Evolutionary conservation across 108 stramenopile species (phyloP), one percentile per base, ranked within the genome.

Genomic region (Skeletonema menzelii): DNA sequence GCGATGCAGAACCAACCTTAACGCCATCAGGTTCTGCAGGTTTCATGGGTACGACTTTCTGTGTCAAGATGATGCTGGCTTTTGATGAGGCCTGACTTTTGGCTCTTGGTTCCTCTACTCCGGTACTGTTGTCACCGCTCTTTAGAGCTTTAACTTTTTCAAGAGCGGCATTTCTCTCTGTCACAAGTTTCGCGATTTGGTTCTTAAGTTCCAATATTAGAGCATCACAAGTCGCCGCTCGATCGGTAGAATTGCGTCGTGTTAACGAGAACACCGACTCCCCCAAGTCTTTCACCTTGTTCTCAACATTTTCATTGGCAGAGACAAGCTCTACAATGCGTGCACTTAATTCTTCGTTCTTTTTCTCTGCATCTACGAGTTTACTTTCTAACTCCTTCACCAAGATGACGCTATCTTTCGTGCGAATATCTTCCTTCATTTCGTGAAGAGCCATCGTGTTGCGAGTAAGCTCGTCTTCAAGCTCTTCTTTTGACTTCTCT

Each of bases 151-250:
- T 67, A 15, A 80, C 72, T 69, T 80, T 61, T 59, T 73, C 37
- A 14, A 80, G 67, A 3, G 79, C 79, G 22, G 72, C 61, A 69
- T 80, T 59, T 40, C 79, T 60, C 42, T 62, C 67, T 5, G 61
- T 57, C 26, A 80, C 61, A 5, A 80, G 34, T 26, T 68, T 62
- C 32, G 67, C 53, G 59, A 80, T 73, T 53, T 80, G 67, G 2
- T 58, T 60, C 40, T 61, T 72, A 44, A 74, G 73, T 27, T 74
- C 80, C 38, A 47, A 59, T 5, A 74, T 72, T 0, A 73, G 71
- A 42, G 70, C 44, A 38, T 67, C 63, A 37, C 57, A 63, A 11
- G 81, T 32, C 19, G 59, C 59, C 24, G 5, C 57, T 12, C 65
- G 63, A 44, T 81, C 75, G 20, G 70, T 19, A 28, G 80, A 56